A percentile compares a stretch with the other conserved stretches of the same genome.
Conservation (phyloP, 2,329 filamentous ascomycete species). For the Phoma sp. region DNA sequence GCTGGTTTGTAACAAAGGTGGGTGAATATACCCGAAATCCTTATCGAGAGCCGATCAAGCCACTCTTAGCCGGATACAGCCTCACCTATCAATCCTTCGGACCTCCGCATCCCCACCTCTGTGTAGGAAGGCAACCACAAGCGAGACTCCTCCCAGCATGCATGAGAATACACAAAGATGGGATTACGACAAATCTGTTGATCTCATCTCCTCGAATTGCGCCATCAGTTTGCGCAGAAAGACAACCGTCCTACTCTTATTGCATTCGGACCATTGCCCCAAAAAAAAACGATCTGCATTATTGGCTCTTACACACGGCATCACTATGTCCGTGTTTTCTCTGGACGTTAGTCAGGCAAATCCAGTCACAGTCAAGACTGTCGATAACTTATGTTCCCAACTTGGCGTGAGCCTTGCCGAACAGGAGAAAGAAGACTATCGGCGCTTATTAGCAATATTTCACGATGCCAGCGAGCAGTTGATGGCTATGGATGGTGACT, state of each 20-base stretch:
- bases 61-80: slow-evolving; percentile 1
- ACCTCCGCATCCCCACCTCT: slow-evolving; percentile 13
- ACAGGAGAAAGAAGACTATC: slow-evolving; percentile 48
- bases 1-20: background rate
- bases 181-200: too few relatives aligned
- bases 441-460: slow-evolving; percentile 47
- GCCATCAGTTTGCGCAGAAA: too few relatives aligned
- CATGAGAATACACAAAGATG: background rate
- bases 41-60: slow-evolving; percentile 4
- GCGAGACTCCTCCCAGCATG: too few relatives aligned
- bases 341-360: slow-evolving; percentile 40
- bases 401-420: slow-evolving; percentile 44
- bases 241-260: too few relatives aligned
- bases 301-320: too few relatives aligned
- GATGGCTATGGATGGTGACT: slow-evolving; percentile 41
- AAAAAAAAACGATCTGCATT: too few relatives aligned
- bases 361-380: slow-evolving; percentile 40
- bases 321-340: slow-evolving; percentile 48
- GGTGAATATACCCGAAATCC: background rate
- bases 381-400: slow-evolving; percentile 41
- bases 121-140: background rate
- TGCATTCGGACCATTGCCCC: too few relatives aligned
- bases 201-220: too few relatives aligned
- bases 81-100: slow-evolving; percentile 16
- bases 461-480: slow-evolving; percentile 48